A percentile compares a stretch with the other conserved stretches of the same genome.
Conservation (phyloP, 1,284 basidiomycete genomes). For the Entoloma clypeatum region DNA sequence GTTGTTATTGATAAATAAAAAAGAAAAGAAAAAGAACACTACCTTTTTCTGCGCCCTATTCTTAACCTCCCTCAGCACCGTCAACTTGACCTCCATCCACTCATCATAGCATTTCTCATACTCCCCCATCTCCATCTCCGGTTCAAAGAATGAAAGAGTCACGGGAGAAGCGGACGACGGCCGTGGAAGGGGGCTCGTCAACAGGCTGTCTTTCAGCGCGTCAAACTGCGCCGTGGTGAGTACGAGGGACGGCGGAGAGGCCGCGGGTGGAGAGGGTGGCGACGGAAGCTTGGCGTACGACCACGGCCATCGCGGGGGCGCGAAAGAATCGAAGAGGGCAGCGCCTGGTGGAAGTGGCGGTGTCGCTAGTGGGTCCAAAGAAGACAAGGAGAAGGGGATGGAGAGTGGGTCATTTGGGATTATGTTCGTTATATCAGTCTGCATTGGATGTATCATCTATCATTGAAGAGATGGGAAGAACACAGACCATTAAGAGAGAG, state of each 20-base stretch:
- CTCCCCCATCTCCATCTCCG: constrained; percentile 14
- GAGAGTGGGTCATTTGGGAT: constrained; percentile 13
- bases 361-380: constrained; percentile 13
- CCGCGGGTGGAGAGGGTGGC: neutral
- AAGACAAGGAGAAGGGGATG: constrained; percentile 8
- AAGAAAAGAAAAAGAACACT: neutral
- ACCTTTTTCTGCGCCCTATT: constrained; percentile 5
- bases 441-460: neutral
- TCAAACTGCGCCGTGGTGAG: constrained; percentile 13
- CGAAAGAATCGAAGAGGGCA: constrained; percentile 18
- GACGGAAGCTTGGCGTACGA: constrained; percentile 7
- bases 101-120: constrained; percentile 17
- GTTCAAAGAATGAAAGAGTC: constrained; percentile 16
- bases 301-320: constrained; percentile 12
- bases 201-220: constrained; percentile 11
- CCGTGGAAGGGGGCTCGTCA: constrained; percentile 12
- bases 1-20: neutral
- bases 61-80: constrained; percentile 13
- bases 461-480: neutral
- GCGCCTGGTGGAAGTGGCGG: too few species aligned
- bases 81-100: constrained; percentile 16
- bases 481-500: constrained; percentile 12
- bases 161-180: too few species aligned
- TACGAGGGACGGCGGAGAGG: neutral
- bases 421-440: constrained; percentile 13